phyloP scores from a whole-genome alignment of 345 rosid species.

The Aethionema arabicum region DNA sequence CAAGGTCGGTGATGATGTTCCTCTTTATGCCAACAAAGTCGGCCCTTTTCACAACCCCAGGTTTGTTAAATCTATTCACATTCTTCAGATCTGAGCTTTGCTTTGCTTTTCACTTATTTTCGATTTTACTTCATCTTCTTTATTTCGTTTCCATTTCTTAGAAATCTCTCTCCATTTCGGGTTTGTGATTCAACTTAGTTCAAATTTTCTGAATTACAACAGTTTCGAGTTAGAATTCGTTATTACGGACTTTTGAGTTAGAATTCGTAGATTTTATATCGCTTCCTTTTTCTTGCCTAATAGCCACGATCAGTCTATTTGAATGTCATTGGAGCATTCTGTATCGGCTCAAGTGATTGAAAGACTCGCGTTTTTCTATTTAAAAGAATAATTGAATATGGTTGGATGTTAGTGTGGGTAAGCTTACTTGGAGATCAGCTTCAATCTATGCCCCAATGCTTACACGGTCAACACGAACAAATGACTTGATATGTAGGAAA shows the following conservation, averaged over 20 bases:
- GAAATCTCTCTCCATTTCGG: not conserved
- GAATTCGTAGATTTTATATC: not conserved
- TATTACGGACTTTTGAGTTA: not conserved
- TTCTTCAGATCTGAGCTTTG: conserved; percentile 29
- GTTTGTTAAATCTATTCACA: conserved; percentile 19
- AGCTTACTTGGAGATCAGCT: not conserved
- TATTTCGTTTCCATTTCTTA: not conserved
- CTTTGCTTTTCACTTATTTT: not conserved
- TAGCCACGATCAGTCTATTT: not conserved
- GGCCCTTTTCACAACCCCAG: conserved; percentile 74
- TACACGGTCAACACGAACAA: not conserved
- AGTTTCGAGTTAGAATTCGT: conserved; percentile 13
- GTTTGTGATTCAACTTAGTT: conserved; percentile 4
- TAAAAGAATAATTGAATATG: not conserved
- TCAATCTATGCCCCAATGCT: too few relatives aligned
- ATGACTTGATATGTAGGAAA: not conserved
- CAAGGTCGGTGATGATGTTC: conserved; percentile 52
- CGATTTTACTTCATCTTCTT: not conserved
- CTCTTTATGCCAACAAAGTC: conserved; percentile 64
- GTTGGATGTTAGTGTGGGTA: not conserved
- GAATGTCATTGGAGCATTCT: not conserved
- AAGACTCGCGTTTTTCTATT: not conserved
- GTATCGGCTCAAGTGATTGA: not conserved
- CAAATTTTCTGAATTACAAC: not conserved
- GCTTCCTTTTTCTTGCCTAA: not conserved